Conservation (phyloP, 139 green algal genomes). For the Chlorokybus atmophyticus region DNA sequence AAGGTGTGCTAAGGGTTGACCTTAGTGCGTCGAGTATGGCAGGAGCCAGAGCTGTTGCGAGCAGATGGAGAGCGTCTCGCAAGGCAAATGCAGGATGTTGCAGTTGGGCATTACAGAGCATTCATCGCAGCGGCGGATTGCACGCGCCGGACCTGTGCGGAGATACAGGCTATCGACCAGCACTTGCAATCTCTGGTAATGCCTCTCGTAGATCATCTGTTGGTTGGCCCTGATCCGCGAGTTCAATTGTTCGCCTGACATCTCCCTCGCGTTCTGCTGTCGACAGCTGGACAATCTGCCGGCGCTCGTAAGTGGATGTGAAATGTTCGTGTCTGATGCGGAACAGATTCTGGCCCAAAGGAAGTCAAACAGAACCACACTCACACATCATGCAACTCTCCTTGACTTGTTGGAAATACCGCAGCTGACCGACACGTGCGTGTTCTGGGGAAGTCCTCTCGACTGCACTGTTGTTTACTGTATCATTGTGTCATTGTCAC, state of each 20-base stretch:
- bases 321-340: slow-evolving; percentile 22
- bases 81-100: slow-evolving; percentile 51
- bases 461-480: no score
- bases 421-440: slow-evolving; percentile 84
- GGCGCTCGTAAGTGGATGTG: slow-evolving; percentile 18
- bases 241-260: background rate
- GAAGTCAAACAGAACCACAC: slow-evolving; percentile 19
- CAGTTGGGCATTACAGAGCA: slow-evolving; percentile 45
- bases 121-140: slow-evolving; percentile 49
- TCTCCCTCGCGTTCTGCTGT: background rate
- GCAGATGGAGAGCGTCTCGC: slow-evolving; percentile 62
- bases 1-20: no score
- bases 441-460: no score
- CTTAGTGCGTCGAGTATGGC: no score
- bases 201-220: background rate
- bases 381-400: slow-evolving; percentile 48
- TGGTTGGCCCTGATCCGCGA: background rate
- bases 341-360: slow-evolving; percentile 22
- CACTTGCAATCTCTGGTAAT: slow-evolving; percentile 24
- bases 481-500: no score
- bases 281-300: slow-evolving; percentile 18
- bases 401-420: slow-evolving; percentile 89
- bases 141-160: no score
- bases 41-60: slow-evolving; percentile 76
- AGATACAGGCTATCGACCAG: slow-evolving; percentile 13